Percentiles rank a stretch among this genome's conserved stretches.
Conservation (phyloP, 108 stramenopile genomes). For the Nannochloropsis salina region DNA sequence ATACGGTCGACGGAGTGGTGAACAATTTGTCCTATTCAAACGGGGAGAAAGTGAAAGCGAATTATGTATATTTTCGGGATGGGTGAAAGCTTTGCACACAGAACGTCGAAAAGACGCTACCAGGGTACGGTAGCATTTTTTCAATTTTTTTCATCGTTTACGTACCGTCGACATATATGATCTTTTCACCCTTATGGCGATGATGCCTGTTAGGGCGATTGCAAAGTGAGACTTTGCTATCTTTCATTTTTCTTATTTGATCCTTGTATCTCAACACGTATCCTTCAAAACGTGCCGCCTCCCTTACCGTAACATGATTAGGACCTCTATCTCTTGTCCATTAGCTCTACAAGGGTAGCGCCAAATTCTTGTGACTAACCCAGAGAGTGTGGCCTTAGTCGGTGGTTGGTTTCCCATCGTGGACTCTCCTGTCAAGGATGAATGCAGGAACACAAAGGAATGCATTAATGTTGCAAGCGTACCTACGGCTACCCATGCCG, state of each 20-base stretch:
- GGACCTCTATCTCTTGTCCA: background rate
- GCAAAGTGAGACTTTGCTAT: background rate
- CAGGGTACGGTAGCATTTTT: no score
- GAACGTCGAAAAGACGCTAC: no score
- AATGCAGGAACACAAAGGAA: no score
- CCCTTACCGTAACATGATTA: background rate
- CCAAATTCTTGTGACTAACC: slow-evolving; percentile 1
- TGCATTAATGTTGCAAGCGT: no score
- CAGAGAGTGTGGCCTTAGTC: background rate
- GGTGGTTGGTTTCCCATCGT: background rate
- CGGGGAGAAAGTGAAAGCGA: background rate
- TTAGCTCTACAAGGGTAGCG: background rate
- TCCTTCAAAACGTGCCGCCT: background rate
- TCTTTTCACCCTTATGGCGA: slow-evolving; percentile 8
- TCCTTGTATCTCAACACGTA: background rate
- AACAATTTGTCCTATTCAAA: background rate
- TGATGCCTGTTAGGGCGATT: background rate
- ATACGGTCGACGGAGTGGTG: background rate
- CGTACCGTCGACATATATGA: background rate
- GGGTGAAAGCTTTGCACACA: no score
- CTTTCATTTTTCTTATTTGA: background rate
- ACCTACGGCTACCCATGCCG: no score
- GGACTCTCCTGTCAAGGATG: background rate
- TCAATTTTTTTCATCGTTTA: background rate
- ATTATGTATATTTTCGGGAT: background rate